Base-by-base conservation (phyloP, 2,329 filamentous ascomycete species). In the Scorias spongiosa region DNA sequence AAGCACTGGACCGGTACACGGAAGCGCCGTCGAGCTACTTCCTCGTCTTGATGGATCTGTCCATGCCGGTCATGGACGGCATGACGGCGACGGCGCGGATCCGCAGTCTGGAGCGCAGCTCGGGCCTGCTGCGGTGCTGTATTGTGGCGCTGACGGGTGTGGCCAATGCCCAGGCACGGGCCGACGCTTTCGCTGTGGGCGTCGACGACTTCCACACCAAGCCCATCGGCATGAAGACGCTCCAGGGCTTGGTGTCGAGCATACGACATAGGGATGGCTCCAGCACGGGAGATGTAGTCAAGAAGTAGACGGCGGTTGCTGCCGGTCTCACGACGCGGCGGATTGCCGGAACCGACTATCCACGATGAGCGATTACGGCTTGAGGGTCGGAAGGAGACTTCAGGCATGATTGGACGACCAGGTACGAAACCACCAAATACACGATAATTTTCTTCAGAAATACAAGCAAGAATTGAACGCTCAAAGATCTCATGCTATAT, bases 41-140 rank as follows among this genome's bases (percentile, higher is more conserved):
- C 37, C 39, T 50, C n/a, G 32, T 51, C 2, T 29, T 58, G 5
- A 74, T 74, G 68, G 70, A 62, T 39, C 51, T 62, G 10, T 51
- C 47, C 11, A 62, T 62, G 59, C 59, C 59, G 2, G 48, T 60
- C 17, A 60, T 62, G 56, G 56, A 60, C 32, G 58, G 59, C 10
- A 51, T 54, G 32, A 49, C 53, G 26, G 53, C 57, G 8, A 57
- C 57, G 12, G 44, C 50, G 12, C 45, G 50, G 18, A 61, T 62
- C 9, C 51, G 58, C 8, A 41, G 44, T 5, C 46, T 56, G 26
- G 59, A 60, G 46, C 45, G 40, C 10, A 46, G 48, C 43, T 42
- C 49, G 39, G 44, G 44, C 12, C 48, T 42, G 38, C 41, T n/a
- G 3, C 46, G 34, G 5, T 42, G 43, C 26, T 40, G 30, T 2